Conservation (phyloP, 202 grass and related monocot species). For the Dendrocalamus latiflorus region DNA sequence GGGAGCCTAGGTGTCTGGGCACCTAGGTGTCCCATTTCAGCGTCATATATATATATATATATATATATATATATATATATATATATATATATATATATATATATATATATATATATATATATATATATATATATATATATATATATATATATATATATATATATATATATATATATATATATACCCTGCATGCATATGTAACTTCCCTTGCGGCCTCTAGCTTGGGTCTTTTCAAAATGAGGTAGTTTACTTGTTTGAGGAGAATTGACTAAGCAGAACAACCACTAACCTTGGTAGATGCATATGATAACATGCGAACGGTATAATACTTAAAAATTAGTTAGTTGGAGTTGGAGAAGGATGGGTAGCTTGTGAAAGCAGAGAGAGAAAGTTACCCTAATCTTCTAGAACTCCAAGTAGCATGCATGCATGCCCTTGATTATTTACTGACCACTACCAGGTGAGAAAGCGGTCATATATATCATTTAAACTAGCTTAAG, state of each 20-base stretch:
- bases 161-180: too few species aligned
- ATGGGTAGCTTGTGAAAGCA: slow-evolving; percentile 38
- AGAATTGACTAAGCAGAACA: slow-evolving; percentile 27
- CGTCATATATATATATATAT: too few species aligned
- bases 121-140: too few species aligned
- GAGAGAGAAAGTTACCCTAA: slow-evolving; percentile 18
- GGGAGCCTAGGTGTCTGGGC: too few species aligned
- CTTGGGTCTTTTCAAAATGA: slow-evolving; percentile 25
- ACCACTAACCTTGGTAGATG: slow-evolving; percentile 28
- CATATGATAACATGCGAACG: slow-evolving; percentile 45
- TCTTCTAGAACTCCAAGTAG: slow-evolving; percentile 20
- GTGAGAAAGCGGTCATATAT: background rate
- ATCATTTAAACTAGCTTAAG: too few species aligned
- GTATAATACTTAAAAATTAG: slow-evolving; percentile 51
- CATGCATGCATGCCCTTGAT: background rate
- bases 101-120: too few species aligned
- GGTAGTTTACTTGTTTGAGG: slow-evolving; percentile 44
- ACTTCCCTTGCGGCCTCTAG: background rate
- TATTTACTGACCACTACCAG: background rate
- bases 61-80: too few species aligned
- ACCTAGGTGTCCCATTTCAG: too few species aligned
- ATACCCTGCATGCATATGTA: background rate
- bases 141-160: too few species aligned
- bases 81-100: too few species aligned
- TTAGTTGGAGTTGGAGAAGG: slow-evolving; percentile 59